Evolutionary conservation across 2,329 filamentous ascomycete species (phyloP), one percentile per base, ranked within the genome.

Genomic region (Rutstroemia sp.): DNA sequence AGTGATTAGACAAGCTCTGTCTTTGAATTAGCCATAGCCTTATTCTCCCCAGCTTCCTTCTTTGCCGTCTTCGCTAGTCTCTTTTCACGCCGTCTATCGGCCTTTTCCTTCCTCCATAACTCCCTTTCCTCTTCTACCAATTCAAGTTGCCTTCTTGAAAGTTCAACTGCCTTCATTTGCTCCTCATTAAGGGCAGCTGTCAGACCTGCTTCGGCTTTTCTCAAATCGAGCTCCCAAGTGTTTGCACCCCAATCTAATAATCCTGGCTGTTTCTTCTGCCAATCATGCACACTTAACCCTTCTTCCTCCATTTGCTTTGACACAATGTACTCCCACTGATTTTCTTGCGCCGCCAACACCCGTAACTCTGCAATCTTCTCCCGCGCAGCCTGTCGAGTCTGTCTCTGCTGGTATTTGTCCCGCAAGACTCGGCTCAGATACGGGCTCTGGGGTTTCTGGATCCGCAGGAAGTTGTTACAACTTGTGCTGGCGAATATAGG

Each of bases 401-500:
- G 70, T n/a, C 77, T 76, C 40, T 71, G 67, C 4, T 66, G 58
- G 17, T 78, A 68, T 63, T 80, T 81, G 50, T 79, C 72, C 9
- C 75, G 72, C 2, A 92, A 64, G 16, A 85, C 75, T 8, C 78
- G 72, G n/a, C 76, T 79, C 19, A 92, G 70, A n/a, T 71, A 70
- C 0, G 68, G 66, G 2, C 84, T 78, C 68, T 91, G 85, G 4
- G 84, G 83, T 68, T 87, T 88, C 60, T 73, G 77, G 46, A 86
- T 70, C 38, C 88, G 81, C 27, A 92, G 69, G 64, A 91, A 86
- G 0, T 86, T 81, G 23, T 4, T 30, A 84, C 70, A 25, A 76
- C 76, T 2, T 76, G 74, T 2, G 83, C 76, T 4, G 79, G 76
- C 72, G 1, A 89, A 66, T 1, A 72, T 72, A 1, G 88, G 88